Conservation (phyloP, 306 rosid genomes). For the Cucurbita argyrosperma region DNA sequence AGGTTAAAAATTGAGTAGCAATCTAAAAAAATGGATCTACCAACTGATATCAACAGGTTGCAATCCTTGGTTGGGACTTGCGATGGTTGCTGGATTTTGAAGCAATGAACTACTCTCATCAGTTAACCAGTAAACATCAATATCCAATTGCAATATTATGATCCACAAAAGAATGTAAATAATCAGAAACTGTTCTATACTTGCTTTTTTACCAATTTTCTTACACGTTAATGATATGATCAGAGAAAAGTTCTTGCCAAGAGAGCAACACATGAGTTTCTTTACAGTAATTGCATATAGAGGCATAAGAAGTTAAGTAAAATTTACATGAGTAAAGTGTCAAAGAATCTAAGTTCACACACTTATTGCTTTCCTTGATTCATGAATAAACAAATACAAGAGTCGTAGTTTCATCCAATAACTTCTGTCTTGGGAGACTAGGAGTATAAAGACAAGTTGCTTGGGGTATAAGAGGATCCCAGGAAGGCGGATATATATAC, state of each 20-base stretch:
- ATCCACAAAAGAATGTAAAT: too few relatives aligned
- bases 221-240: neutral
- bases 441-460: neutral
- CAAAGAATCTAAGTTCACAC: neutral
- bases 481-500: neutral
- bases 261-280: neutral
- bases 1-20: neutral
- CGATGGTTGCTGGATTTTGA: neutral
- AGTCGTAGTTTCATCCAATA: neutral
- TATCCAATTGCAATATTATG: neutral
- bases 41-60: neutral
- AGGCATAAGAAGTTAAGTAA: neutral
- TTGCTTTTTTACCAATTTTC: neutral
- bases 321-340: neutral
- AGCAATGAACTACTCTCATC: neutral
- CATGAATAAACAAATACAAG: conserved; percentile 1
- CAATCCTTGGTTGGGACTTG: neutral
- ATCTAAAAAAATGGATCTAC: neutral
- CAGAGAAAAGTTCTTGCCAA: neutral
- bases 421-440: neutral
- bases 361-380: neutral
- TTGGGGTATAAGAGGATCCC: neutral
- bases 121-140: neutral
- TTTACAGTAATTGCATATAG: neutral
- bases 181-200: neutral